These are phyloP conservation scores for Erysimum cheiranthoides DNA, from an alignment of 345 rosid genomes.

Conservation along the genomic window DNA sequence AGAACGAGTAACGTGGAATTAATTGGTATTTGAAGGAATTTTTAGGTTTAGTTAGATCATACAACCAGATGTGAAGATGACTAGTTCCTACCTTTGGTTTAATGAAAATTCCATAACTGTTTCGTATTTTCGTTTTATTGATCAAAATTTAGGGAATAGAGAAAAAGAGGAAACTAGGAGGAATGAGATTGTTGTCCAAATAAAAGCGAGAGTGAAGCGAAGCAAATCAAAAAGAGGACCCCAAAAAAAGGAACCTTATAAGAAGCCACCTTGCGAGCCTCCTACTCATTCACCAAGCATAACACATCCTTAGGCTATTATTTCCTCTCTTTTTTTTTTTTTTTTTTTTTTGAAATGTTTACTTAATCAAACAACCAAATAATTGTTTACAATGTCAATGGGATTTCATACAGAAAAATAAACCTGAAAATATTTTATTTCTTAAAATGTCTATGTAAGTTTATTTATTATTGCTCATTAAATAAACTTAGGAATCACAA, in stretches of 20 bases:
- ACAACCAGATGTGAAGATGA: neutral
- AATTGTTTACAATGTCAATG: neutral
- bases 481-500: no score
- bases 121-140: neutral
- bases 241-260: slow-evolving; percentile 20
- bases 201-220: slow-evolving; percentile 19
- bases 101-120: neutral
- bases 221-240: slow-evolving; percentile 27
- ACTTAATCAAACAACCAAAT: neutral
- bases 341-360: neutral
- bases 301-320: slow-evolving; percentile 1
- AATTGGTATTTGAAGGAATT: neutral
- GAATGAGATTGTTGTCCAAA: slow-evolving; percentile 13
- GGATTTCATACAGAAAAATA: neutral
- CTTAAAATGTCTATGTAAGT: no score
- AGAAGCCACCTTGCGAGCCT: slow-evolving; percentile 25
- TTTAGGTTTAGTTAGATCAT: neutral
- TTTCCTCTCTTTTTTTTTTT: neutral
- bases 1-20: neutral
- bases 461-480: no score
- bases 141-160: neutral
- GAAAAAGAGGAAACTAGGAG: neutral
- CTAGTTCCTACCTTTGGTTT: neutral
- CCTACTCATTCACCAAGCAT: slow-evolving; percentile 9
- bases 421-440: no score